A percentile compares a stretch with the other conserved stretches of the same genome.
These are phyloP conservation scores for Antonospora locustae DNA, from an alignment of 371 early-diverging fungal species.

Conservation along the genomic window DNA sequence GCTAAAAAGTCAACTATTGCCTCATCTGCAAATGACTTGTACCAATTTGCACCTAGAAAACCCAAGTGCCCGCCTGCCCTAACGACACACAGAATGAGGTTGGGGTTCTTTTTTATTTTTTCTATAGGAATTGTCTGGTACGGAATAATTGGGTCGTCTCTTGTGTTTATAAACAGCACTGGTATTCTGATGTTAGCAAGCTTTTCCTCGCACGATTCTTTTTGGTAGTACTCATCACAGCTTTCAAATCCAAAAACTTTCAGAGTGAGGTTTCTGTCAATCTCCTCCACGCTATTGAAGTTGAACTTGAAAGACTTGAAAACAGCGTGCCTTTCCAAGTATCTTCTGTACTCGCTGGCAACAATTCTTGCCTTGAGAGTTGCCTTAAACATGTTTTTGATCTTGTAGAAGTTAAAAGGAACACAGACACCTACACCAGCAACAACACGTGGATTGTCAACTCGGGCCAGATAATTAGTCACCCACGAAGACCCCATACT, in stretches of 20 bases:
- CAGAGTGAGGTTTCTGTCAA: conserved; percentile 19
- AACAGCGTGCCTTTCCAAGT: conserved; percentile 28
- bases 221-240: conserved; percentile 40
- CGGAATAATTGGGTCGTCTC: conserved; percentile 75
- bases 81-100: conserved; percentile 68
- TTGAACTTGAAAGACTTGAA: conserved; percentile 7
- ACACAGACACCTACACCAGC: conserved; percentile 46
- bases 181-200: conserved; percentile 57
- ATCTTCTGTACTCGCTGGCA: conserved; percentile 40
- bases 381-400: conserved; percentile 25
- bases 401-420: conserved; percentile 54
- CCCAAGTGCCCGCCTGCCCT: conserved; percentile 78
- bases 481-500: conserved; percentile 50
- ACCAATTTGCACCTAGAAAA: conserved; percentile 54
- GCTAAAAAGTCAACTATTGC: conserved; percentile 35
- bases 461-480: conserved; percentile 45
- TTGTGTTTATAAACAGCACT: conserved; percentile 64
- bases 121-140: conserved; percentile 62
- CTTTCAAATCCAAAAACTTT: conserved; percentile 10
- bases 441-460: conserved; percentile 20
- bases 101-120: conserved; percentile 62
- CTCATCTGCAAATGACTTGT: conserved; percentile 41
- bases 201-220: conserved; percentile 28
- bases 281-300: conserved; percentile 16
- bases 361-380: conserved; percentile 26